Conservation (phyloP, 192 early-diverging fungal species). For the Physocladia obscura region DNA sequence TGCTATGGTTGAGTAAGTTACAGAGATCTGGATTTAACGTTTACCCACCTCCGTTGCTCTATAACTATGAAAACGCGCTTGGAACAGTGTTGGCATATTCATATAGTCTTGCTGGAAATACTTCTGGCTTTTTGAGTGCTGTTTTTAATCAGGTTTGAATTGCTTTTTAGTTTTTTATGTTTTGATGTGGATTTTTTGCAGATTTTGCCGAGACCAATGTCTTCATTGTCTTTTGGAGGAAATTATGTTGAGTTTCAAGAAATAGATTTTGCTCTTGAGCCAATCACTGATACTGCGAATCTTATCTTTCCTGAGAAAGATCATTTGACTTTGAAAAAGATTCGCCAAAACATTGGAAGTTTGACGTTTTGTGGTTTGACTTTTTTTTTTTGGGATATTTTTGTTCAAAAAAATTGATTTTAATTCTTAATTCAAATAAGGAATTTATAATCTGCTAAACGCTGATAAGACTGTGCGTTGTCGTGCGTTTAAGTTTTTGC, state of each 20-base stretch:
- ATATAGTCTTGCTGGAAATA: constrained; percentile 32
- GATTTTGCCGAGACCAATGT: constrained; percentile 17
- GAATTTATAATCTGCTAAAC: constrained; percentile 46
- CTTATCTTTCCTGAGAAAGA: constrained; percentile 40
- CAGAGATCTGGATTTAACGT: constrained; percentile 43
- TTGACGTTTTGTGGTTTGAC: constrained; percentile 44
- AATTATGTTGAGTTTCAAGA: constrained; percentile 24
- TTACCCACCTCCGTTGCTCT: constrained; percentile 41
- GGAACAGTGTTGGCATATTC: constrained; percentile 47
- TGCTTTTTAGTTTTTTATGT: not conserved
- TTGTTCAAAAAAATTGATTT: not conserved
- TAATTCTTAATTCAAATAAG: too few relatives aligned
- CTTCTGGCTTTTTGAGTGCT: constrained; percentile 30
- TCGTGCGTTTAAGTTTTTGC: constrained; percentile 40
- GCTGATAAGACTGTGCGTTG: constrained; percentile 33
- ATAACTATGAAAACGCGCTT: constrained; percentile 47
- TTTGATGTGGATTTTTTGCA: not conserved
- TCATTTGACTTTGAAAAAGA: constrained; percentile 28
- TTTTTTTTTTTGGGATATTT: not conserved
- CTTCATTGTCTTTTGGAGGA: constrained; percentile 8
- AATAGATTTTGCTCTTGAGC: constrained; percentile 24
- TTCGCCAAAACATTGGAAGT: constrained; percentile 46
- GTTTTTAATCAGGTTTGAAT: constrained; percentile 28
- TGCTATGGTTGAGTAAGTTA: constrained; percentile 43
- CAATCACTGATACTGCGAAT: not conserved